Percentiles rank a stretch among this genome's conserved stretches.
These are phyloP conservation scores for Phytophthora cactorum DNA, from an alignment of 352 stramenopile species.

Conservation along the genomic window DNA sequence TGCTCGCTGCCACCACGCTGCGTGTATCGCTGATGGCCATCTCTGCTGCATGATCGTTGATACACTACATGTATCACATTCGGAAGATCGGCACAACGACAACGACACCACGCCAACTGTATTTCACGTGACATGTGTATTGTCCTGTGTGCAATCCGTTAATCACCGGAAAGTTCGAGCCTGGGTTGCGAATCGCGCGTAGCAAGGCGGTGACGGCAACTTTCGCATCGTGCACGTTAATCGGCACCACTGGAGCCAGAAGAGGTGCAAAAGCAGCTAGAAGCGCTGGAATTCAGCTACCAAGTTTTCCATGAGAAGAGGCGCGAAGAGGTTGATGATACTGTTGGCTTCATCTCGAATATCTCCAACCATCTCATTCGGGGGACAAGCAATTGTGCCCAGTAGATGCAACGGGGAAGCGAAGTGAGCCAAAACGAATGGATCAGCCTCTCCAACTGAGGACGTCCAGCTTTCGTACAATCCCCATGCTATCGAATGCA, in stretches of 20 bases:
- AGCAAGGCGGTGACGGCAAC: neutral
- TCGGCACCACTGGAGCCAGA: neutral
- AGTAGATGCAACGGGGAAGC: neutral
- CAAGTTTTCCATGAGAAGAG: neutral
- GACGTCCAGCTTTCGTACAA: neutral
- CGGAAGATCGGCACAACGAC: neutral
- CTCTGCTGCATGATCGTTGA: no score
- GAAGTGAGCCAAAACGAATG: neutral
- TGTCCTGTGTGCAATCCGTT: neutral
- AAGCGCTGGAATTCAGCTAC: neutral
- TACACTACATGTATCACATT: no score
- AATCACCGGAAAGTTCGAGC: neutral
- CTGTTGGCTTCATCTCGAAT: neutral
- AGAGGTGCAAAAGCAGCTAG: neutral
- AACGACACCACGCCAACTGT: neutral
- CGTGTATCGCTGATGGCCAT: no score
- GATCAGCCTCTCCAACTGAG: neutral
- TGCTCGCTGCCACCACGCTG: no score
- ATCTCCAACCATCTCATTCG: neutral
- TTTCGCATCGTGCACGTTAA: neutral
- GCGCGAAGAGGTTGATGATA: neutral
- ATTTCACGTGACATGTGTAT: neutral
- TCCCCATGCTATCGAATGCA: neutral
- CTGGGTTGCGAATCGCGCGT: neutral
- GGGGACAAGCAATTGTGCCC: neutral